A percentile compares a stretch with the other conserved stretches of the same genome.
Conservation (phyloP, 2,329 filamentous ascomycete genomes). For the Alternaria hordeiaustralica region DNA sequence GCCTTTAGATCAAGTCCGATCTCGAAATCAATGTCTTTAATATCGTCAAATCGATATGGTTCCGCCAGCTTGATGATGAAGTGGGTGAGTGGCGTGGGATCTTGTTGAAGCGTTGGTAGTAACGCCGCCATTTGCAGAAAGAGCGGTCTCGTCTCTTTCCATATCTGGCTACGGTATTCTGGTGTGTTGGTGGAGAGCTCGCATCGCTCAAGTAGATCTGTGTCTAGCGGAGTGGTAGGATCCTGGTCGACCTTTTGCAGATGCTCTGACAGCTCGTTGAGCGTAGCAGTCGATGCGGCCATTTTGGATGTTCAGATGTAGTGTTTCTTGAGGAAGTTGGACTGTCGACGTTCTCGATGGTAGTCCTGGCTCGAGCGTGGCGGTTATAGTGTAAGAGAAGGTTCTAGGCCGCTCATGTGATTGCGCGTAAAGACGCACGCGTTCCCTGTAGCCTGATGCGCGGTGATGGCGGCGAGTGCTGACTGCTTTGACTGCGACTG, state of each 20-base stretch:
- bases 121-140: conserved; percentile 58
- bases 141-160: conserved; percentile 43
- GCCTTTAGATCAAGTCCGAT: conserved; percentile 60
- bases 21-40: conserved; percentile 60
- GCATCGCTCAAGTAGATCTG: conserved; percentile 58
- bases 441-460: conserved; percentile 16
- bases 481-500: not conserved
- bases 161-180: conserved; percentile 35
- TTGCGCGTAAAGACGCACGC: conserved; percentile 33
- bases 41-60: conserved; percentile 50
- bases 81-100: conserved; percentile 62
- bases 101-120: conserved; percentile 62
- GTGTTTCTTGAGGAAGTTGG: not conserved
- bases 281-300: conserved; percentile 24
- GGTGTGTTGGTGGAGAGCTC: conserved; percentile 50
- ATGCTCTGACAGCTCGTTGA: conserved; percentile 50
- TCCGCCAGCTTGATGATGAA: conserved; percentile 59
- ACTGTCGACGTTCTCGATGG: not conserved
- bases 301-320: conserved; percentile 17
- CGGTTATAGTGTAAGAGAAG: conserved; percentile 24
- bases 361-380: conserved; percentile 13
- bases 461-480: not conserved
- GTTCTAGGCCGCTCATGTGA: conserved; percentile 42
- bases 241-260: conserved; percentile 54
- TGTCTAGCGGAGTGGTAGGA: conserved; percentile 55